Base-by-base conservation (phyloP, 2,329 filamentous ascomycete species). In the Fusarium torreyae region DNA sequence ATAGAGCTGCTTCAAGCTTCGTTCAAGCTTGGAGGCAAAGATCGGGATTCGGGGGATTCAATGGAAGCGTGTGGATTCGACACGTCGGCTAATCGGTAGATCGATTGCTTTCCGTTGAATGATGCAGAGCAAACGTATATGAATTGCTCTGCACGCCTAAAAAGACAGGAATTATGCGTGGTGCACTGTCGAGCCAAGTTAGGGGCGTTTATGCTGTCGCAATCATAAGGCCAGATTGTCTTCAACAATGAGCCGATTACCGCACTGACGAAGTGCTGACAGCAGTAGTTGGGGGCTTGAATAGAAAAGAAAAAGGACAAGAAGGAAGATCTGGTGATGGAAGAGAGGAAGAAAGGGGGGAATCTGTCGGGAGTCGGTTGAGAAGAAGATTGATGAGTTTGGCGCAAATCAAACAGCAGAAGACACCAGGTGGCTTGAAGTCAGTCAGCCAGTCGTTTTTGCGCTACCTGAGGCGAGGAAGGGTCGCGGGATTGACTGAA, bases 351-450 rank as follows among this genome's bases (percentile, higher is more conserved):
- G 63, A 69, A 73, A 67, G 61, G 58, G 63, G 52, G 49, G 50
- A 56, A 43, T 26, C 39, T 58, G 55, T 63, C 36, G 17, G 56
- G 46, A 66, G 69, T 60, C 46, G 26, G 68, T 71, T 65, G 54
- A 52, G 33, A 61, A 57, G 58, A 63, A 52, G 69, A 56, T 55
- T 62, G 68, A 57, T 66, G 48, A 69, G 65, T 66, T 58, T 72
- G 68, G 73, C 63, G 72, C 75, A 70, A 74, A 66, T 67, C 55
- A 62, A 61, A 59, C 61, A 72, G 71, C 73, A 73, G 70, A 77
- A 77, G 64, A 77, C 72, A 77, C 75, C 75, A 76, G 74, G 75
- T 77, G 75, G 75, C 75, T 77, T 75, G 65, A 77, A 75, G 61
- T 66, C 56, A 60, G 55, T 62, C 61, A 60, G 55, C 72, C 73